Conservation (phyloP, 2,329 filamentous ascomycete genomes). For the Elsinoe perseae region DNA sequence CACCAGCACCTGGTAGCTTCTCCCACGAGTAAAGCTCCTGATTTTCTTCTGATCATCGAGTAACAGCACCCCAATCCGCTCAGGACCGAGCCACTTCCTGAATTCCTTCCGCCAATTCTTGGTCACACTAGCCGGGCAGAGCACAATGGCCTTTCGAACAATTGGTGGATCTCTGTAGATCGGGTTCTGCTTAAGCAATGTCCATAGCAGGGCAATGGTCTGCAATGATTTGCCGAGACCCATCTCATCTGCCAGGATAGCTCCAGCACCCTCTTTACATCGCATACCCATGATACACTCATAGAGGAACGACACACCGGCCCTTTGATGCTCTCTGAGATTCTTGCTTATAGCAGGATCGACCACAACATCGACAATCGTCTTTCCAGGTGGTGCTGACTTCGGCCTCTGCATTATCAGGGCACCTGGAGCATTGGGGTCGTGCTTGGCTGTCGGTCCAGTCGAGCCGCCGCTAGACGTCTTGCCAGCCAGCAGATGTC, state of each 20-base stretch:
- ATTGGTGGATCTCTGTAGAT: conserved; percentile 52
- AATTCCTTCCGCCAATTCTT: conserved; percentile 69
- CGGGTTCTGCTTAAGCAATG: conserved; percentile 63
- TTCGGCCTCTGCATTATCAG: conserved; percentile 59
- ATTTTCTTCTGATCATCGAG: conserved; percentile 53
- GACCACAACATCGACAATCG: conserved; percentile 64
- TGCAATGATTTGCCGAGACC: conserved; percentile 66
- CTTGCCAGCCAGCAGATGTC: conserved; percentile 46
- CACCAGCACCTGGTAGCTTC: conserved; percentile 62
- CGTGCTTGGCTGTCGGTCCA: conserved; percentile 55
- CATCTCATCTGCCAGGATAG: conserved; percentile 69
- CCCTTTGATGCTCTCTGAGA: conserved; percentile 59
- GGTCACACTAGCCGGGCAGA: conserved; percentile 64
- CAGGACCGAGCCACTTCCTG: conserved; percentile 64
- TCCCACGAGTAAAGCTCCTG: conserved; percentile 61
- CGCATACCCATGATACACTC: conserved; percentile 70
- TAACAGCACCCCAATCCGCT: conserved; percentile 61
- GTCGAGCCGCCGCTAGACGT: conserved; percentile 26
- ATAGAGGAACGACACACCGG: conserved; percentile 64
- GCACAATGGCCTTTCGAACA: conserved; percentile 63
- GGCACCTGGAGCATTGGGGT: conserved; percentile 51
- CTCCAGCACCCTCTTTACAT: conserved; percentile 57
- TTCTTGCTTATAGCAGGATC: conserved; percentile 58
- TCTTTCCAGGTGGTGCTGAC: conserved; percentile 51
- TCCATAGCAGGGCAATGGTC: conserved; percentile 65